These are phyloP conservation scores for Fusarium musae DNA, from an alignment of 2,329 filamentous ascomycete species.

Conservation along the genomic window DNA sequence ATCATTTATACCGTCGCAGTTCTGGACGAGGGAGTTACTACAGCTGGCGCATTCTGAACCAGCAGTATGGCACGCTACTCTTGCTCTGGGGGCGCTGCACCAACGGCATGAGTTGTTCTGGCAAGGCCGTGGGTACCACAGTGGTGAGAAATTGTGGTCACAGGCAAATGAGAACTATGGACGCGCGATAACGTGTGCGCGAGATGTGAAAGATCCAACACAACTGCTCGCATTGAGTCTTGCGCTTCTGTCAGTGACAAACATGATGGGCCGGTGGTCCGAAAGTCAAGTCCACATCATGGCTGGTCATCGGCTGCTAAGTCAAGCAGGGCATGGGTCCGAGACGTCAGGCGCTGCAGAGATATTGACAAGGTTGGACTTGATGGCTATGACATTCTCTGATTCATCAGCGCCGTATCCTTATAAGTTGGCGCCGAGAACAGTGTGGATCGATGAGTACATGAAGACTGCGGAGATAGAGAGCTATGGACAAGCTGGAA, in stretches of 20 bases:
- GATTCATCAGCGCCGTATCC: slow-evolving; percentile 48
- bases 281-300: slow-evolving; percentile 49
- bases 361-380: slow-evolving; percentile 47
- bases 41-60: slow-evolving; percentile 50
- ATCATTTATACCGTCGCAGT: slow-evolving; percentile 45
- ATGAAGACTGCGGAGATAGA: slow-evolving; percentile 21
- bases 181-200: slow-evolving; percentile 44
- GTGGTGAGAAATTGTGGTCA: slow-evolving; percentile 6
- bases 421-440: slow-evolving; percentile 26
- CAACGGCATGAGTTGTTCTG: slow-evolving; percentile 37
- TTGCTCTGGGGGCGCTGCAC: slow-evolving; percentile 51
- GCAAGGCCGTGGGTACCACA: slow-evolving; percentile 13
- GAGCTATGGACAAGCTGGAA: slow-evolving; percentile 40
- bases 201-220: slow-evolving; percentile 40
- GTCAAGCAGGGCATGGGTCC: slow-evolving; percentile 19
- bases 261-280: slow-evolving; percentile 46
- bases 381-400: slow-evolving; percentile 50
- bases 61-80: slow-evolving; percentile 50
- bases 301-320: slow-evolving; percentile 45
- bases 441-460: slow-evolving; percentile 21
- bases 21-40: slow-evolving; percentile 48
- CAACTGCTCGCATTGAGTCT: slow-evolving; percentile 48
- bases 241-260: slow-evolving; percentile 47
- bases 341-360: slow-evolving; percentile 35
- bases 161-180: slow-evolving; percentile 45